phyloP scores from a whole-genome alignment of 2,329 filamentous ascomycete species.

The Colletotrichum cuscutae region DNA sequence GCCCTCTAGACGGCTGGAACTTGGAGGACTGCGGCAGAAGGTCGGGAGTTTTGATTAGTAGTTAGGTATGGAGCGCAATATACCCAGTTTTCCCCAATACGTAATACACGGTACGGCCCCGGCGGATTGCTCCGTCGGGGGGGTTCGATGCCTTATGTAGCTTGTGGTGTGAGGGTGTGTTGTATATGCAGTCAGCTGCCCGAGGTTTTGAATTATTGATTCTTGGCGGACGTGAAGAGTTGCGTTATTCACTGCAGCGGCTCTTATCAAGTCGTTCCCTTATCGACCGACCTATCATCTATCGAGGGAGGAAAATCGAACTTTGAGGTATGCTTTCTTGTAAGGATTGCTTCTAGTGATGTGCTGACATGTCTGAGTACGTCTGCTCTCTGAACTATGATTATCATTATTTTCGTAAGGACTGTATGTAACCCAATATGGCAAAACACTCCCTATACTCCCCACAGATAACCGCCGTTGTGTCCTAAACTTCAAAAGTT shows the following conservation, averaged over 20 bases:
- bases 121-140: too few relatives aligned
- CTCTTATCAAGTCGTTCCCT: background rate
- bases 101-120: too few relatives aligned
- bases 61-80: too few relatives aligned
- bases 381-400: background rate
- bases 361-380: background rate
- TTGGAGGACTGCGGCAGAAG: too few relatives aligned
- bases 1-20: too few relatives aligned
- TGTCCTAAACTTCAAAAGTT: background rate
- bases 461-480: background rate
- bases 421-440: conserved; percentile 16
- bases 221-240: background rate
- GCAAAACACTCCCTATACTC: conserved; percentile 3
- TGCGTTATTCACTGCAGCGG: background rate
- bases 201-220: background rate
- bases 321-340: background rate
- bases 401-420: conserved; percentile 23
- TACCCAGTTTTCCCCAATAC: too few relatives aligned
- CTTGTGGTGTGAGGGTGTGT: background rate
- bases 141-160: too few relatives aligned
- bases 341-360: conserved; percentile 8
- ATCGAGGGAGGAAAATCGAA: background rate
- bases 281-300: background rate
- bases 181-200: conserved; percentile 4
- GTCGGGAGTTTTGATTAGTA: too few relatives aligned